A percentile compares a stretch with the other conserved stretches of the same genome.
Conservation (phyloP, 208 protist species). For the Leishmania turanica region DNA sequence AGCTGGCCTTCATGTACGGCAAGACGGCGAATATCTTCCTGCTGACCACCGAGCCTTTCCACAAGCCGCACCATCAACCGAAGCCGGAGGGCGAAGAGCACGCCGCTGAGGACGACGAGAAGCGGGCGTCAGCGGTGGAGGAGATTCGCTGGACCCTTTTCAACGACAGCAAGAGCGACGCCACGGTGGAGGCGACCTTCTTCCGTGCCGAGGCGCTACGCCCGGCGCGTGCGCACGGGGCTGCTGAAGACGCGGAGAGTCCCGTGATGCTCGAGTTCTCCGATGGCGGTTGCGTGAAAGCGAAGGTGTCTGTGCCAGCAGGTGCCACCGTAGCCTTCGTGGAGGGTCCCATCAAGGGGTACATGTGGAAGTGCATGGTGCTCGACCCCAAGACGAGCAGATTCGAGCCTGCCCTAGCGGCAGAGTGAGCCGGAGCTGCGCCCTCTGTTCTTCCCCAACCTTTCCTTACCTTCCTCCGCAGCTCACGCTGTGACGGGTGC, state of each 20-base stretch:
- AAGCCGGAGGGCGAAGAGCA: neutral
- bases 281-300: slow-evolving; percentile 16
- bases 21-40: slow-evolving; percentile 27
- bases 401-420: slow-evolving; percentile 25
- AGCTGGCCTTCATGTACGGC: slow-evolving; percentile 23
- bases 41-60: slow-evolving; percentile 24
- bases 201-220: slow-evolving; percentile 35
- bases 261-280: slow-evolving; percentile 9
- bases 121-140: slow-evolving; percentile 9
- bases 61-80: neutral
- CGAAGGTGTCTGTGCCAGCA: slow-evolving; percentile 22
- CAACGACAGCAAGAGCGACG: slow-evolving; percentile 46
- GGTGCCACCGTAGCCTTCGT: slow-evolving; percentile 36
- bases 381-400: slow-evolving; percentile 19
- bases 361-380: slow-evolving; percentile 49
- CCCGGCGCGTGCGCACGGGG: slow-evolving; percentile 8
- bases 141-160: slow-evolving; percentile 38
- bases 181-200: slow-evolving; percentile 42
- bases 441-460: neutral
- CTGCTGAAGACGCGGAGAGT: neutral
- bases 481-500: neutral
- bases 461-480: neutral
- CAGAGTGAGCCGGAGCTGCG: neutral
- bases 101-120: neutral
- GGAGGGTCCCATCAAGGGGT: slow-evolving; percentile 38